A percentile compares a stretch with the other conserved stretches of the same genome.
Conservation (phyloP, 257 asterid genomes). For the Verbascum thapsus region DNA sequence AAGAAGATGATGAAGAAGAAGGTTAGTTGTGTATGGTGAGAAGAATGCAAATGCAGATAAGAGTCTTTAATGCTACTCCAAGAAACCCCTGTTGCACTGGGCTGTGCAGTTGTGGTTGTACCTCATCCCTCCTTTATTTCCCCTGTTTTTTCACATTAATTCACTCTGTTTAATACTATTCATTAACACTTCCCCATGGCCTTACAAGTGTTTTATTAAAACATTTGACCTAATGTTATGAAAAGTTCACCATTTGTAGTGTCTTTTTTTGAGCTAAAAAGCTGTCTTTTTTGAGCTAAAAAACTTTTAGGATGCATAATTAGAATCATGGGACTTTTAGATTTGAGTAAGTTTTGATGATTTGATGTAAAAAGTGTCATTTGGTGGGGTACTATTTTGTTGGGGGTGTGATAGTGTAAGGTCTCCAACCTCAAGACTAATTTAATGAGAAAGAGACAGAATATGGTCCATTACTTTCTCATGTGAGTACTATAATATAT, state of each 20-base stretch:
- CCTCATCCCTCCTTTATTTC: too few relatives aligned
- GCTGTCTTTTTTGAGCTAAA: background rate
- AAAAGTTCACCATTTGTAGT: background rate
- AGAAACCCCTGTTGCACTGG: slow-evolving; percentile 75
- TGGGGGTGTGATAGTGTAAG: slow-evolving; percentile 48
- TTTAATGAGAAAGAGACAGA: slow-evolving; percentile 37
- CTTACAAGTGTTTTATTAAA: too few relatives aligned
- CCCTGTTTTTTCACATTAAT: too few relatives aligned
- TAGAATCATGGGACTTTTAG: slow-evolving; percentile 36
- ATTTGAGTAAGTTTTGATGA: slow-evolving; percentile 40
- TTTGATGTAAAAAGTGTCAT: slow-evolving; percentile 41
- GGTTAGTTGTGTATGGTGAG: slow-evolving; percentile 39
- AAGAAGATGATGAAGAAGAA: background rate
- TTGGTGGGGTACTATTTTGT: slow-evolving; percentile 53
- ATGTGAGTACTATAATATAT: too few relatives aligned
- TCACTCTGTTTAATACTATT: too few relatives aligned
- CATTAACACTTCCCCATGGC: too few relatives aligned
- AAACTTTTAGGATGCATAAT: slow-evolving; percentile 25
- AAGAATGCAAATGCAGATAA: slow-evolving; percentile 24
- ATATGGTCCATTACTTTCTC: slow-evolving; percentile 49
- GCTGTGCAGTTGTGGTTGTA: slow-evolving; percentile 58
- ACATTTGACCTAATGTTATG: too few relatives aligned
- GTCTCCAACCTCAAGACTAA: slow-evolving; percentile 44
- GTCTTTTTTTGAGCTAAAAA: background rate
- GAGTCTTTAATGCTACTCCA: slow-evolving; percentile 96